These are phyloP conservation scores for Ogataea sp. DNA, from an alignment of 805 yeast genomes.

Conservation along the genomic window DNA sequence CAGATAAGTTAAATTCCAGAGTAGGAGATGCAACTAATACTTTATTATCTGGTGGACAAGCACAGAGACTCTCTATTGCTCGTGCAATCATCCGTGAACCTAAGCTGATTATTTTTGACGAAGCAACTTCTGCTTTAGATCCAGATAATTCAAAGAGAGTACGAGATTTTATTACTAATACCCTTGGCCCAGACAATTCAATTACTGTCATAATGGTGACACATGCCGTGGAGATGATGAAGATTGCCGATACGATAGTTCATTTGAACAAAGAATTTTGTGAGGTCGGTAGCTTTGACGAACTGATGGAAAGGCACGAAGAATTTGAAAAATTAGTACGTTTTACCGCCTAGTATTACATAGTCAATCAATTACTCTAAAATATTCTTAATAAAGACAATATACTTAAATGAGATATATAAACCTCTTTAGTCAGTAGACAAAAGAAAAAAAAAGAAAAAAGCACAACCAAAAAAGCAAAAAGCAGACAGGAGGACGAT, in stretches of 20 bases:
- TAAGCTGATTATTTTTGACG: constrained; percentile 65
- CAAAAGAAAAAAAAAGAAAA: too few species aligned
- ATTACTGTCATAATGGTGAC: constrained; percentile 57
- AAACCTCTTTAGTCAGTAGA: too few species aligned
- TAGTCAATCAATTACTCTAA: background rate
- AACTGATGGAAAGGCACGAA: constrained; percentile 5
- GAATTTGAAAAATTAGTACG: constrained; percentile 8
- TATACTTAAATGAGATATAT: too few species aligned
- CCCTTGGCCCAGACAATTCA: constrained; percentile 18
- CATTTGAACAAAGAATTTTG: constrained; percentile 38
- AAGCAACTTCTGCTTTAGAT: constrained; percentile 85
- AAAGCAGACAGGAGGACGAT: background rate
- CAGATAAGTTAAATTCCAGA: constrained; percentile 50
- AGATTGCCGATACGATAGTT: constrained; percentile 42
- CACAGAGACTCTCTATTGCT: constrained; percentile 78
- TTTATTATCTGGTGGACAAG: constrained; percentile 81
- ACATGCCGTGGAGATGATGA: constrained; percentile 65
- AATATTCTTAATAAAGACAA: too few species aligned
- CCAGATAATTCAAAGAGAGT: constrained; percentile 46
- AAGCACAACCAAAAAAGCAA: too few species aligned
- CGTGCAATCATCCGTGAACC: constrained; percentile 72
- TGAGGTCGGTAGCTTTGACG: constrained; percentile 33
- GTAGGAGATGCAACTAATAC: constrained; percentile 40
- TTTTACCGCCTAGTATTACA: constrained; percentile 11
- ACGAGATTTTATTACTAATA: constrained; percentile 34